A percentile compares a stretch with the other conserved stretches of the same genome.
phyloP scores from a whole-genome alignment of 176 grass and related monocot species.

The Avena sativa region DNA sequence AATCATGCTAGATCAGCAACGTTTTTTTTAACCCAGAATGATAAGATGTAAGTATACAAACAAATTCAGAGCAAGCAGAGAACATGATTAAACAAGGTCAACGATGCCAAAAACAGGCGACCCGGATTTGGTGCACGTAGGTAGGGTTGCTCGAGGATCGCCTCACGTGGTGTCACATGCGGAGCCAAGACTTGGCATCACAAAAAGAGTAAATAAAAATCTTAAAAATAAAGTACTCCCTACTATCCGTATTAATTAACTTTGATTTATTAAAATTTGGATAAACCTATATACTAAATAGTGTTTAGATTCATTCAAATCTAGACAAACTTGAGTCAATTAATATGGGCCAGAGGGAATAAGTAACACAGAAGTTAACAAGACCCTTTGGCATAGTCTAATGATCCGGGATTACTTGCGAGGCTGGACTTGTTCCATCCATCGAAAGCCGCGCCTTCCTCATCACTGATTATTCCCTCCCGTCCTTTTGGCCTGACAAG shows the following conservation, averaged over 20 bases:
- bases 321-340: too few relatives aligned
- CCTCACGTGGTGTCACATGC: constrained; percentile 56
- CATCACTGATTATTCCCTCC: constrained; percentile 37
- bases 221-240: too few relatives aligned
- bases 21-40: background rate
- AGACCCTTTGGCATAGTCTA: background rate
- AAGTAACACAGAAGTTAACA: background rate
- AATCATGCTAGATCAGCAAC: background rate
- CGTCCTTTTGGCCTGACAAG: constrained; percentile 47
- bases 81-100: background rate
- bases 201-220: background rate
- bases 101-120: constrained; percentile 1
- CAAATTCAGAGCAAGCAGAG: background rate
- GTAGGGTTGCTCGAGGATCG: constrained; percentile 22
- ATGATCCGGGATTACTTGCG: constrained; percentile 25
- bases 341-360: too few relatives aligned
- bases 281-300: too few relatives aligned
- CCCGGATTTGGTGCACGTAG: constrained; percentile 27
- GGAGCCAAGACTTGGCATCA: constrained; percentile 9
- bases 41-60: background rate
- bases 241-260: too few relatives aligned
- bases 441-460: constrained; percentile 39
- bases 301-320: too few relatives aligned
- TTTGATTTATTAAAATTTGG: too few relatives aligned
- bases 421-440: constrained; percentile 17